A percentile compares a stretch with the other conserved stretches of the same genome.
Conservation (phyloP, 345 rosid species). For the Gossypium herbaceum region DNA sequence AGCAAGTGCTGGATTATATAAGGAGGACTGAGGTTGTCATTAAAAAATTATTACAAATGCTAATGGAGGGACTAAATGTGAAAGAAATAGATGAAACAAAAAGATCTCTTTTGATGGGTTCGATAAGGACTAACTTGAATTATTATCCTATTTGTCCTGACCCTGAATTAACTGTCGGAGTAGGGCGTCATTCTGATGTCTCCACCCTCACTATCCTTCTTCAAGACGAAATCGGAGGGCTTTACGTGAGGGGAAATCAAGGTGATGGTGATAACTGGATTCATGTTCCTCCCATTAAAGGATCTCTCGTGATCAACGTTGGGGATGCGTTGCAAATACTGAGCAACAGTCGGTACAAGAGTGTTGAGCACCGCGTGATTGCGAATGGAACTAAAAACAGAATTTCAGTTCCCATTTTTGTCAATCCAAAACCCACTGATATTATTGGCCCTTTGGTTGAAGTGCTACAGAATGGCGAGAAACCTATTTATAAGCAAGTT, state of each 20-base stretch:
- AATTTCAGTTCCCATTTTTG: neutral
- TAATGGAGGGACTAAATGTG: conserved; percentile 25
- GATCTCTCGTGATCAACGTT: conserved; percentile 13
- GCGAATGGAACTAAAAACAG: conserved; percentile 11
- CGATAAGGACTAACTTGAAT: conserved; percentile 19
- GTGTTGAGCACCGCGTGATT: conserved; percentile 13
- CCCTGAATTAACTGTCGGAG: conserved; percentile 26
- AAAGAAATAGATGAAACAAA: conserved; percentile 20
- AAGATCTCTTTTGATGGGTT: conserved; percentile 21
- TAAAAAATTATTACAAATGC: conserved; percentile 17
- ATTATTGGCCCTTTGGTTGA: conserved; percentile 26
- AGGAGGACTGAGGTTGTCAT: conserved; percentile 24
- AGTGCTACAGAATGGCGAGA: conserved; percentile 18
- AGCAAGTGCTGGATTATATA: conserved; percentile 30
- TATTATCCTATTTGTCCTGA: conserved; percentile 26
- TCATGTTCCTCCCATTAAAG: conserved; percentile 14
- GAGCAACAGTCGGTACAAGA: conserved; percentile 6
- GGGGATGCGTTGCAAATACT: conserved; percentile 15
- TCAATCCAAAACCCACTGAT: conserved; percentile 17
- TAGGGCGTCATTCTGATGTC: conserved; percentile 22
- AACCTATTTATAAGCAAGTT: conserved; percentile 18
- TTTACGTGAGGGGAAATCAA: neutral
- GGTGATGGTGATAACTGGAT: neutral
- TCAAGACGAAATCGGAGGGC: conserved; percentile 25
- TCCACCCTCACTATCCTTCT: conserved; percentile 20